phyloP scores from a whole-genome alignment of 2,329 filamentous ascomycete species.

The Chrysoporthe austroafricana region DNA sequence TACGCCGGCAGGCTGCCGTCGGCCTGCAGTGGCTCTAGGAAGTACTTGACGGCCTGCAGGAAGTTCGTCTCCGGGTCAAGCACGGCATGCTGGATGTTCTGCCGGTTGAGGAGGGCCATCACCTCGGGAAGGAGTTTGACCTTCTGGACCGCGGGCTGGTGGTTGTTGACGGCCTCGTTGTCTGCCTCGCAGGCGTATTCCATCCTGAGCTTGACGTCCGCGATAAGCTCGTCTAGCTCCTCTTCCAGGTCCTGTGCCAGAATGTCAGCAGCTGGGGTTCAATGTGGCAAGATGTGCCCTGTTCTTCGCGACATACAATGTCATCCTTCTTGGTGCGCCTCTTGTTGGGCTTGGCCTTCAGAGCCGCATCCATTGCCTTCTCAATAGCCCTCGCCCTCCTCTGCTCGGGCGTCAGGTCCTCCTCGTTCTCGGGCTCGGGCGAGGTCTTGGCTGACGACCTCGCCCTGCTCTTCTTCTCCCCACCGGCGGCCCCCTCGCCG shows the following conservation, averaged over 20 bases:
- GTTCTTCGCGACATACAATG: slow-evolving; percentile 65
- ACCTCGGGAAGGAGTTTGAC: slow-evolving; percentile 93
- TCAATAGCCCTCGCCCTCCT: slow-evolving; percentile 82
- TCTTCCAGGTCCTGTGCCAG: slow-evolving; percentile 79
- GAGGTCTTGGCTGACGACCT: slow-evolving; percentile 40
- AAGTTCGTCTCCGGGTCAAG: slow-evolving; percentile 96
- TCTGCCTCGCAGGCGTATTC: slow-evolving; percentile 86
- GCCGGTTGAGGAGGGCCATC: slow-evolving; percentile 83
- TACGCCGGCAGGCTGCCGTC: slow-evolving; percentile 95
- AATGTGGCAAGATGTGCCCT: slow-evolving; percentile 15
- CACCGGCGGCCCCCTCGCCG: slow-evolving; percentile 42
- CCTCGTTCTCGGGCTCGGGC: slow-evolving; percentile 69
- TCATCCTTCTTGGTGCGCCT: slow-evolving; percentile 82
- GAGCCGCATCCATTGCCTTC: slow-evolving; percentile 82
- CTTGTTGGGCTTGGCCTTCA: slow-evolving; percentile 75
- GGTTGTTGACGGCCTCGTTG: slow-evolving; percentile 76
- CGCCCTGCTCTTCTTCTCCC: slow-evolving; percentile 52
- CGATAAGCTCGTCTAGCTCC: slow-evolving; percentile 87
- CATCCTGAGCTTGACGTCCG: slow-evolving; percentile 86
- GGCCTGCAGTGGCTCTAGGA: slow-evolving; percentile 84
- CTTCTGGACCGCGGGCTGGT: slow-evolving; percentile 87
- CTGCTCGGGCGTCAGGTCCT: slow-evolving; percentile 81
- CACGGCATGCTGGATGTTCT: slow-evolving; percentile 80
- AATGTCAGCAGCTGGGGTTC: slow-evolving; percentile 30
- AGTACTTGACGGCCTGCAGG: slow-evolving; percentile 92